Evolutionary conservation across 768 basidiomycete species (phyloP), one percentile per base, ranked within the genome.

Genomic region (Boletus rex-veris): DNA sequence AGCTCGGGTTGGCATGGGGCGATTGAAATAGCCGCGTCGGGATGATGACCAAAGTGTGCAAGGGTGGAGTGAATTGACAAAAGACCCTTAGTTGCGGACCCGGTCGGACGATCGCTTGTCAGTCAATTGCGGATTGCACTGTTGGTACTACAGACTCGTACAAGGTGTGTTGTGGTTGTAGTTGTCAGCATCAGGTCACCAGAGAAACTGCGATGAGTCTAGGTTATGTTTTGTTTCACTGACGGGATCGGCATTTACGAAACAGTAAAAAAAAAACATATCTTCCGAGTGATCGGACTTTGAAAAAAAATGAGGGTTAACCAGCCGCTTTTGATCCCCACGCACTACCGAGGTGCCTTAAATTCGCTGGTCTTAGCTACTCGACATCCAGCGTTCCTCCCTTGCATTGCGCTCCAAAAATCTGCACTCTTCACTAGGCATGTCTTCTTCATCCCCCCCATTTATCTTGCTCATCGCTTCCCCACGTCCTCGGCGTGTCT

Each of bases 371-470:
- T 65, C 71, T 41, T 65, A 54, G 53, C 64, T 52, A 61, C 73
- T 60, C 58, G 52, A 61, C 63, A 31, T 60, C 33, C 69, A 70
- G 57, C 62, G 61, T 69, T 26, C 57, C 68, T 68, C 63, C 54
- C 63, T 64, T 60, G 61, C 62, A 62, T 66, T 70, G 54, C 53
- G 63, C 64, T 60, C 55, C 60, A 61, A 66, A 73, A 70, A 62
- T 42, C 50, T 54, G 60, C 59, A 65, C 64, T 48, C 66, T 72
- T 71, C 69, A 54, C 60, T 80, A 82, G 75, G 80, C 80, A 78
- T 59, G 57, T 71, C 65, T 55, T 61, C 54, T 46, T 45, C 62
- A 48, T 50, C 58, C n/a, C 51, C 45, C 61, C 5, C 26, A 16
- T 7, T n/a, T 58, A 19, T 42, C 58, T 52, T 44, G n/a, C 59